Base-by-base conservation (phyloP, 345 rosid genomes). In the Melaleuca quinquenervia region DNA sequence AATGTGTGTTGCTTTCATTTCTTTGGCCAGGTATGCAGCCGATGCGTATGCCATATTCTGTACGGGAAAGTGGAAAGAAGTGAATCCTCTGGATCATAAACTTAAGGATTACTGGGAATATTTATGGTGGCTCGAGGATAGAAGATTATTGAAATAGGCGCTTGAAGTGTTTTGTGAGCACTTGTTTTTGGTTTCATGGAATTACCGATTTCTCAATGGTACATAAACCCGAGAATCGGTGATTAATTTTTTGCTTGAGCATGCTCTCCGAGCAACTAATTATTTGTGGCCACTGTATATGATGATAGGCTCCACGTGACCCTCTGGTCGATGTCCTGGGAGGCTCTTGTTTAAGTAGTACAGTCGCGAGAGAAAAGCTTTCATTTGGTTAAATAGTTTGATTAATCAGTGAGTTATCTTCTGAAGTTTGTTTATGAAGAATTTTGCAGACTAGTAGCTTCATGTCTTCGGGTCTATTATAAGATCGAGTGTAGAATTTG, bases 21-120 rank as follows among this genome's bases (percentile, higher is more conserved):
- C 14, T 36, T 51, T 86, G 84, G 82, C 82, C 89, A 95, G 97
- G 93, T 96, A 96, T 85, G 98, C 95, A 58, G 99, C 96, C 8
- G 99, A 95, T 85, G 98, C 99, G 2, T 93, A 94, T 89, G 98
- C 98, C 5, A 96, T 96, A 87, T 96, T 96, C 87, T 96, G 99
- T 87, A 92, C 94, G 2, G 98, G 99, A 21, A 96, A 89, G 86
- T 95, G 97, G 95, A 87, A 95, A 62, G 89, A 86, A 22, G 96
- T 96, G 87, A 84, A 16, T 51, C 98, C 99, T 29, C 78, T 20
- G 16, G 98, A 95, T 92, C 93, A 92, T 91, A 94, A 88, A 96
- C 92, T 96, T 85, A 91, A 92, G 87, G 82, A 91, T 86, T 95
- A 96, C 82, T 95, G 99, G 98, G 91, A 92, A 11, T 94, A 90